A percentile compares a stretch with the other conserved stretches of the same genome.
Evolutionary conservation across 352 stramenopile genomes (phyloP).

Genomic region (Phytophthora ohioensis): DNA sequence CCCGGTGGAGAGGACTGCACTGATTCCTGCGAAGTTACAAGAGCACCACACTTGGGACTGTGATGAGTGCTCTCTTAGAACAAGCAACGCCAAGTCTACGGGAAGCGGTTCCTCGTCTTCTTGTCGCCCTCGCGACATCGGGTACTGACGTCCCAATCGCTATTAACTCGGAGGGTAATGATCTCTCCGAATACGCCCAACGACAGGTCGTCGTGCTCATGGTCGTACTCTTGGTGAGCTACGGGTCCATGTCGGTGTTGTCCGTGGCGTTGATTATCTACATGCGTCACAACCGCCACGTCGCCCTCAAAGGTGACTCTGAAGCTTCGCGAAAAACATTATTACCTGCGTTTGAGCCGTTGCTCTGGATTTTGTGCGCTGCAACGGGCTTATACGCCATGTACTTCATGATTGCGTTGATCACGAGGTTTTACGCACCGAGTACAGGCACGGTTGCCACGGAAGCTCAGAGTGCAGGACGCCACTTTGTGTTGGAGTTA

Average conservation of each 20-base stretch:
- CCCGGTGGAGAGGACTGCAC: conserved; percentile 11
- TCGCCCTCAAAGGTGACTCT: conserved; percentile 44
- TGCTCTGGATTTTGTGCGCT: conserved; percentile 53
- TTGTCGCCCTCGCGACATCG: conserved; percentile 11
- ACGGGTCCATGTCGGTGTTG: conserved; percentile 46
- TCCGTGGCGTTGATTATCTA: conserved; percentile 50
- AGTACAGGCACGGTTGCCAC: conserved; percentile 26
- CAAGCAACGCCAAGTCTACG: conserved; percentile 31
- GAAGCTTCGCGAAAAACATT: conserved; percentile 58
- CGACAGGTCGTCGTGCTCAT: conserved; percentile 45
- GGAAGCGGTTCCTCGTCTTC: conserved; percentile 26
- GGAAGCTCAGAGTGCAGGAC: conserved; percentile 49
- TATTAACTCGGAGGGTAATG: conserved; percentile 1
- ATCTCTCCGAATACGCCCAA: conserved; percentile 30
- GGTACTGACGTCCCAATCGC: neutral
- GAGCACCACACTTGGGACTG: neutral
- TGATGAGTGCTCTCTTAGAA: conserved; percentile 24
- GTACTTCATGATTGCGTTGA: conserved; percentile 44
- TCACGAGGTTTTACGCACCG: conserved; percentile 30
- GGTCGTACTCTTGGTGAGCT: conserved; percentile 48
- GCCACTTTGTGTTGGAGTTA: conserved; percentile 56
- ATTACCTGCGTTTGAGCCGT: conserved; percentile 56
- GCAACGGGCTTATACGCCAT: conserved; percentile 40
- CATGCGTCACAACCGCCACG: conserved; percentile 54
- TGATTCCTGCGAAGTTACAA: neutral